Evolutionary conservation across 768 basidiomycete genomes (phyloP).

Genomic region (Austroboletus eburneus): DNA sequence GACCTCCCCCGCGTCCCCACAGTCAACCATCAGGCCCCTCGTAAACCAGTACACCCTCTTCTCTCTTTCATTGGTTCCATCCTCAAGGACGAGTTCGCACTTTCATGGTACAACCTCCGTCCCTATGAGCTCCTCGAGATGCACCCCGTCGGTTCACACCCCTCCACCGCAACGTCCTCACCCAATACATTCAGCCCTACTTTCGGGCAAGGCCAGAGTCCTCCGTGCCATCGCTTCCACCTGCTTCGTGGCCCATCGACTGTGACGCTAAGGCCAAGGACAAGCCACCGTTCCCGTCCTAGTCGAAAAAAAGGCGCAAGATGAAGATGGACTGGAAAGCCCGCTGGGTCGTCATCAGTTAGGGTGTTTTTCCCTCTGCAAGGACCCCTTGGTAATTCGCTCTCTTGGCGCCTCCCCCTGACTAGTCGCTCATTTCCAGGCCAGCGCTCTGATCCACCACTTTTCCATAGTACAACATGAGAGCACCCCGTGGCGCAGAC

Average conservation of each 20-base stretch:
- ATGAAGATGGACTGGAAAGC: conserved; percentile 57
- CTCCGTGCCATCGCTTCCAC: conserved; percentile 43
- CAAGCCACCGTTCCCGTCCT: no score
- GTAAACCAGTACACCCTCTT: conserved; percentile 48
- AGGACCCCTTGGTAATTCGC: conserved; percentile 44
- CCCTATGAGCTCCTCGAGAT: conserved; percentile 70
- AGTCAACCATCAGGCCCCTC: no score
- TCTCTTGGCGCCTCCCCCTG: conserved; percentile 4
- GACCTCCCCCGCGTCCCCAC: no score
- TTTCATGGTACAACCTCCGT: conserved; percentile 55
- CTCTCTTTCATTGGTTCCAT: conserved; percentile 63
- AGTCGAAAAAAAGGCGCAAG: no score
- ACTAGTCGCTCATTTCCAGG: conserved; percentile 29
- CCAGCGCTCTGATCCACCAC: conserved; percentile 35
- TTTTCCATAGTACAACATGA: no score
- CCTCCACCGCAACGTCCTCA: conserved; percentile 38
- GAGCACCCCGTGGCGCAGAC: conserved; percentile 42
- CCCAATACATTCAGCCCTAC: conserved; percentile 53
- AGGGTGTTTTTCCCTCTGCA: conserved; percentile 54
- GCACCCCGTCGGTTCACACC: conserved; percentile 44
- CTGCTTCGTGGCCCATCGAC: conserved; percentile 25
- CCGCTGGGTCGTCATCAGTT: conserved; percentile 57
- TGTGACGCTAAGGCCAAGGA: no score
- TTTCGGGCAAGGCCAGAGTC: conserved; percentile 51
- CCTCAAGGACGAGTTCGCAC: conserved; percentile 59